Evolutionary conservation across 1,139 yeast species (phyloP), one percentile per base, ranked within the genome.

Genomic region (Debaryomycetaceae sp.): DNA sequence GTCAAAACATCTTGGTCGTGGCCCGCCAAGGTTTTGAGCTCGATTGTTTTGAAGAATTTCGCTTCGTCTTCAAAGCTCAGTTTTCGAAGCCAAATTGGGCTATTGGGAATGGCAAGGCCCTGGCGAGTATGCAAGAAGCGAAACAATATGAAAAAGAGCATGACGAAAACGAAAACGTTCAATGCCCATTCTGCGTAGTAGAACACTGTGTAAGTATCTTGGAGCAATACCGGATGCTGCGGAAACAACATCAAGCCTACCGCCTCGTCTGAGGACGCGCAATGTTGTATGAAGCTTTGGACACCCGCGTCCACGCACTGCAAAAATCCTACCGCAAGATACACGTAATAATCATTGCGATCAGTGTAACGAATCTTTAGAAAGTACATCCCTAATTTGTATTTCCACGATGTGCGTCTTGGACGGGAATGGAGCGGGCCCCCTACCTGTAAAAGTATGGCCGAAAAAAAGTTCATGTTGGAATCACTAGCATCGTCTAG

Each of bases 1-100:
- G 66, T 66, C 23, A 79, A 61, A 5, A 81, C 65, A 48, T 83
- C 94, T 29, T 80, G 54, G 16, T 59, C 51, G 45, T 78, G 86
- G 2, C 73, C 75, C 2, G 14, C 23, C 2, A 30, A 22, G 12
- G 36, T 35, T 16, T 56, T 39, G 27, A 82, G 55, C 37, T 78
- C 83, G 34, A 75, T 74, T 21, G 46, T 38, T 27, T 58, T 57
- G 38, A 62, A 59, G 11, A 26, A 32, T 29, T 46, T 53, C 12
- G 40, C 36, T 5, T 39, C 48, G 13, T 44, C 34, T 10, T 38
- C 51, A 24, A 47, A 37, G 25, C 45, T 54, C 12, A 29, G 34
- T 15, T 36, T 40, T 14, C 26, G 32, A 15, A 38, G 37, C 27
- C 33, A 27, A 7, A 32, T 30, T 13, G 26, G 30, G 15, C 19